These are phyloP conservation scores for Suillus hirtellus DNA, from an alignment of 768 basidiomycete genomes.

Conservation along the genomic window DNA sequence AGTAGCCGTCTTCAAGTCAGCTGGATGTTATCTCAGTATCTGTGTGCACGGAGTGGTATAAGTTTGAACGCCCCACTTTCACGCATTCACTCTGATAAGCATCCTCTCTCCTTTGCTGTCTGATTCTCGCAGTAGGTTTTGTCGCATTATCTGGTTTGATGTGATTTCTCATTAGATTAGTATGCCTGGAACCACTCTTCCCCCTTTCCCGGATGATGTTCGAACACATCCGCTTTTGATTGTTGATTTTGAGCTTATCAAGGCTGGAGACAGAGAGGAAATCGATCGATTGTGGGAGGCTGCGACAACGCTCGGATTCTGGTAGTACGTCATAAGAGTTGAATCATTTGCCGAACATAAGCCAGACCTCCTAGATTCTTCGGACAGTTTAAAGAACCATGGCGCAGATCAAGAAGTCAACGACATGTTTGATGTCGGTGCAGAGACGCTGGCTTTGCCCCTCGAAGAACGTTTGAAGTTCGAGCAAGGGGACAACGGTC, in stretches of 20 bases:
- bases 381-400: slow-evolving; percentile 44
- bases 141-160: neutral
- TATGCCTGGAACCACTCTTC: slow-evolving; percentile 37
- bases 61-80: neutral
- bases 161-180: neutral
- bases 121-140: neutral
- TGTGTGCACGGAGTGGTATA: neutral
- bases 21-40: neutral
- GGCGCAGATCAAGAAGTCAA: slow-evolving; percentile 37
- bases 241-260: slow-evolving; percentile 44
- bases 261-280: slow-evolving; percentile 37
- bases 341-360: neutral
- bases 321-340: slow-evolving; percentile 43
- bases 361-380: neutral
- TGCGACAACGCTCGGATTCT: slow-evolving; percentile 51
- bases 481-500: slow-evolving; percentile 43
- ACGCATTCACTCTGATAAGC: neutral
- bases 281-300: slow-evolving; percentile 47
- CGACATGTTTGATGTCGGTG: slow-evolving; percentile 45
- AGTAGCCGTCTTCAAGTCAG: neutral
- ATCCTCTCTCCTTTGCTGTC: neutral
- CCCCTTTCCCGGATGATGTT: slow-evolving; percentile 47
- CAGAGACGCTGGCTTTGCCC: slow-evolving; percentile 40
- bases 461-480: slow-evolving; percentile 43
- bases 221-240: slow-evolving; percentile 46